Conservation (phyloP, 2,329 filamentous ascomycete species). For the Xylariales sp. region DNA sequence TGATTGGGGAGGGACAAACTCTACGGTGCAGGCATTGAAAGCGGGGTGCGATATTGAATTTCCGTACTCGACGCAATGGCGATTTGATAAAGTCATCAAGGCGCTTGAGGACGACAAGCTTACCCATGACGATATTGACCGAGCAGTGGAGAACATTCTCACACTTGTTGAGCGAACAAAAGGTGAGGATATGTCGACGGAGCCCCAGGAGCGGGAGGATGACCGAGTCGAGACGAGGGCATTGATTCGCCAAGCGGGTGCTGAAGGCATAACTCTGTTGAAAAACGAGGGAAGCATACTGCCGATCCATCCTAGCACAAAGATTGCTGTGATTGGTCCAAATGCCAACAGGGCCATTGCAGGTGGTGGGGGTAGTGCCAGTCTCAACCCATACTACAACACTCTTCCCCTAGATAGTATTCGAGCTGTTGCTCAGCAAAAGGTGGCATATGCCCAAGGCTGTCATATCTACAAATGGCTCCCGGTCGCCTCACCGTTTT, state of each 20-base stretch:
- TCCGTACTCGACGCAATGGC: slow-evolving; percentile 50
- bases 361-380: slow-evolving; percentile 65
- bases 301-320: slow-evolving; percentile 51
- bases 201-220: slow-evolving; percentile 53
- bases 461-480: slow-evolving; percentile 64
- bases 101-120: slow-evolving; percentile 46
- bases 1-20: slow-evolving; percentile 57
- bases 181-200: slow-evolving; percentile 52
- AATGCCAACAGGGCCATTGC: slow-evolving; percentile 65
- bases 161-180: slow-evolving; percentile 58
- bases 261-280: slow-evolving; percentile 58
- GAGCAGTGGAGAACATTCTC: slow-evolving; percentile 55
- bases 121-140: slow-evolving; percentile 45
- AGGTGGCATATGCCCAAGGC: slow-evolving; percentile 56
- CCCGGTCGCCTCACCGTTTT: slow-evolving; percentile 56
- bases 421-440: slow-evolving; percentile 44
- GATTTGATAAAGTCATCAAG: slow-evolving; percentile 51
- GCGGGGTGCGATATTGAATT: slow-evolving; percentile 57
- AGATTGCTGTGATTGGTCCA: slow-evolving; percentile 62
- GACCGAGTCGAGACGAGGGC: slow-evolving; percentile 52
- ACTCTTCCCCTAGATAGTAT: slow-evolving; percentile 63
- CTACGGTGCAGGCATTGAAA: slow-evolving; percentile 48
- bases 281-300: slow-evolving; percentile 59
- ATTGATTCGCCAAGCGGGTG: slow-evolving; percentile 57
- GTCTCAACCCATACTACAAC: slow-evolving; percentile 64